These are phyloP conservation scores for Phellinidium pouzarii DNA, from an alignment of 1,284 basidiomycete genomes.

Conservation along the genomic window DNA sequence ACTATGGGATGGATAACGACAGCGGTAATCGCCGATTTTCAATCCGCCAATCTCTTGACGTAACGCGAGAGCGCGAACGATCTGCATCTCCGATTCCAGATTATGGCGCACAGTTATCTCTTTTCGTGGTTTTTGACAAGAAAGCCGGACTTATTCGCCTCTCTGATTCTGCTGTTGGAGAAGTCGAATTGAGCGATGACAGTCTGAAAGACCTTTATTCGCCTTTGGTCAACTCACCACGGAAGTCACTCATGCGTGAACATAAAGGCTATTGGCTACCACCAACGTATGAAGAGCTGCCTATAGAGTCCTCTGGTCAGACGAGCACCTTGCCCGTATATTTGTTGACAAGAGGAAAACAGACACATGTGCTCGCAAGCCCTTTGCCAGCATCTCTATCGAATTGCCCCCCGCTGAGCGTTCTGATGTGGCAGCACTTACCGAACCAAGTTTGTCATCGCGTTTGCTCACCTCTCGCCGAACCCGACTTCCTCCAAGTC, in stretches of 20 bases:
- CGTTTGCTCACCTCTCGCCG: slow-evolving; percentile 34
- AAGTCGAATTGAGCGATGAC: slow-evolving; percentile 61
- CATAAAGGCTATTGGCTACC: slow-evolving; percentile 18
- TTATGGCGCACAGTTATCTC: slow-evolving; percentile 61
- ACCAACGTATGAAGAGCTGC: slow-evolving; percentile 17
- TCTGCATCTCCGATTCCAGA: slow-evolving; percentile 26
- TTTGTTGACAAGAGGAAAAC: slow-evolving; percentile 60
- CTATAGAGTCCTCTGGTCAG: slow-evolving; percentile 19
- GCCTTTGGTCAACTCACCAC: slow-evolving; percentile 24
- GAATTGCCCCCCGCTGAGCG: slow-evolving; percentile 41
- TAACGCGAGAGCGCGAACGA: slow-evolving; percentile 9
- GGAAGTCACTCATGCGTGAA: slow-evolving; percentile 20
- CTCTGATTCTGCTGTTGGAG: slow-evolving; percentile 69
- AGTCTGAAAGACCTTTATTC: slow-evolving; percentile 21
- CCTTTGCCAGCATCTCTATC: slow-evolving; percentile 54
- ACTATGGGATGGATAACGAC: neutral
- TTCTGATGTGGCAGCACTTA: slow-evolving; percentile 49
- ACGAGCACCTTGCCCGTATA: slow-evolving; percentile 38
- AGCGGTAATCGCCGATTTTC: slow-evolving; percentile 13
- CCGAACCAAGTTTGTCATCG: slow-evolving; percentile 53
- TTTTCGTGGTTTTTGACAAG: slow-evolving; percentile 78
- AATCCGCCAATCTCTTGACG: slow-evolving; percentile 12
- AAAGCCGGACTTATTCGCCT: slow-evolving; percentile 73
- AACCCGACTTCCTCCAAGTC: slow-evolving; percentile 53
- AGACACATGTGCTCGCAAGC: slow-evolving; percentile 58